Base-by-base conservation (phyloP, 2,329 filamentous ascomycete species). In the Hypoxylon sp. region DNA sequence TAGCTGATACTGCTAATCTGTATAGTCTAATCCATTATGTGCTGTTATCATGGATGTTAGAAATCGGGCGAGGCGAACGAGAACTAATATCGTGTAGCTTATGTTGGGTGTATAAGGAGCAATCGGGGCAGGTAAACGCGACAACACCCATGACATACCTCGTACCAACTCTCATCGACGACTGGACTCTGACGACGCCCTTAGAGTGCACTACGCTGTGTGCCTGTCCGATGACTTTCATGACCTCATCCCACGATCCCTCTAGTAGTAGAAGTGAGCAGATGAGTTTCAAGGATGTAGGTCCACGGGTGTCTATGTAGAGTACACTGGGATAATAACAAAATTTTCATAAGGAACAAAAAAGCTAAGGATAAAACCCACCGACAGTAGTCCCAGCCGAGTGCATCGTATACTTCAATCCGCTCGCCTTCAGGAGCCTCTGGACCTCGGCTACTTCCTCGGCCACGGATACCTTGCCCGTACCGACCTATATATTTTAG, bases 301-400 rank as follows among this genome's bases (percentile, higher is more conserved):
- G 8, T 23, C 25, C 3, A 16, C 5, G 6, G 21, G 11, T 16
- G 27, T 27, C 25, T 27, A 27, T 3, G 25, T 3, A 27, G 25
- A 27, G 6, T 27, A 27, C n/a, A n/a, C 25, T 6, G 25, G 25
- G 6, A 27, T 27, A 27, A 27, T 3, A 3, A 3, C 3, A 6
- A 27, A 39, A 16, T 16, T 39, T 16, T 12, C 23, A n/a, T 3
- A 14, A 16, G 7, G 25, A 8, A 45, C 4, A 55, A 8, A 39
- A 14, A 46, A 19, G 9, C 2, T 11, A 12, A 21, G 21, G 39
- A 51, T 43, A 21, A n/a, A 27, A 83, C 89, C 63, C 82, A 96
- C 93, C 94, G 59, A 98, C 87, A 0, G 95, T 98, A 0, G 95
- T 97, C 11, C 95, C 96, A 1, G 94, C 94, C 25, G 92, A 94